Conservation (phyloP, 441 rosid species). For the Geranium incanum region DNA sequence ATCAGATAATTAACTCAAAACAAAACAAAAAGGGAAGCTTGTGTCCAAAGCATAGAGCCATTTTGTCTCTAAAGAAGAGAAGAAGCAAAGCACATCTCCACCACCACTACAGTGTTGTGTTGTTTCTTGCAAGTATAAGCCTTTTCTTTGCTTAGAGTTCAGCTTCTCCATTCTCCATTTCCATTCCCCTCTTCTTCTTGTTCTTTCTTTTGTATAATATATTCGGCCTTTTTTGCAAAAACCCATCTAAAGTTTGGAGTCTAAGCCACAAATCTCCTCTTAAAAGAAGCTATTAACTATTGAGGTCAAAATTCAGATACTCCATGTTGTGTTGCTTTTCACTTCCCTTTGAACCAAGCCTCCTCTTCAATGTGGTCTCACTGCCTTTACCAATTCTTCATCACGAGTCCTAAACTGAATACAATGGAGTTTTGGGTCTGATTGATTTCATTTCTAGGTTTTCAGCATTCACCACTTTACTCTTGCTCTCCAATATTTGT, state of each 20-base stretch:
- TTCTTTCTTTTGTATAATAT: neutral
- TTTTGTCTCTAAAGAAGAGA: neutral
- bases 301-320: slow-evolving; percentile 24
- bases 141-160: slow-evolving; percentile 48
- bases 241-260: slow-evolving; percentile 37
- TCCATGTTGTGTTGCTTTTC: slow-evolving; percentile 16
- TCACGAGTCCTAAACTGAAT: neutral
- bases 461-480: neutral
- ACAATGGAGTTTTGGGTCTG: neutral
- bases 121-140: slow-evolving; percentile 40
- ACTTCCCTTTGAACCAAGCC: neutral
- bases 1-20: neutral
- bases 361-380: slow-evolving; percentile 6
- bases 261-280: slow-evolving; percentile 17
- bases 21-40: no score
- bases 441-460: slow-evolving; percentile 1
- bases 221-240: no score
- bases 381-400: neutral
- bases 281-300: slow-evolving; percentile 16
- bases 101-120: neutral
- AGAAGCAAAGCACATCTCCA: neutral
- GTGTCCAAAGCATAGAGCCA: neutral
- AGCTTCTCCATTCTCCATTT: slow-evolving; percentile 18
- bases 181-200: neutral
- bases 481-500: neutral